phyloP scores from a whole-genome alignment of 495 filamentous ascomycete genomes.

The Venustampulla echinocandica region DNA sequence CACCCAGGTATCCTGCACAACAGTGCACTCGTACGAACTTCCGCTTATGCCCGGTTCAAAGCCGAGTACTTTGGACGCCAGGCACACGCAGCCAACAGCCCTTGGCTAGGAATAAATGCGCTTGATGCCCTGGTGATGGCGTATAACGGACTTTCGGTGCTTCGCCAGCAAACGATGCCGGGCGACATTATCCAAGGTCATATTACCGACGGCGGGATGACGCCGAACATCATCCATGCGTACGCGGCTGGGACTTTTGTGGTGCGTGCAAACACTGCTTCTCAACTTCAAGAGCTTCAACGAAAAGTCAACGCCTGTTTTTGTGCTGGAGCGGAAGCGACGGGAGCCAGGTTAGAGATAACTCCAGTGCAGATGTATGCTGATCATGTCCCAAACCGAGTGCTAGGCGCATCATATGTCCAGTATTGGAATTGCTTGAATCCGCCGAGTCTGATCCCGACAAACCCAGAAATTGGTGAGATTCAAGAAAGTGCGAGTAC shows the following conservation, averaged over 20 bases:
- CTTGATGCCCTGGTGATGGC: slow-evolving; percentile 16
- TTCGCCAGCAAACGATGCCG: slow-evolving; percentile 13
- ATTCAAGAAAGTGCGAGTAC: slow-evolving; percentile 47
- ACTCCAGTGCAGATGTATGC: slow-evolving; percentile 18
- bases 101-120: slow-evolving; percentile 16
- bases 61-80: slow-evolving; percentile 44
- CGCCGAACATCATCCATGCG: slow-evolving; percentile 17
- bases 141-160: slow-evolving; percentile 12
- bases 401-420: slow-evolving; percentile 6
- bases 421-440: slow-evolving; percentile 6
- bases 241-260: slow-evolving; percentile 10
- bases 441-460: slow-evolving; percentile 26
- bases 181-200: slow-evolving; percentile 14
- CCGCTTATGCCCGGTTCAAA: slow-evolving; percentile 38
- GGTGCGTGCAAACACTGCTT: slow-evolving; percentile 4
- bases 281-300: background rate
- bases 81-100: slow-evolving; percentile 14
- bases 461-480: slow-evolving; percentile 39
- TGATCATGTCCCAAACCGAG: slow-evolving; percentile 9
- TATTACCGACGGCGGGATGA: slow-evolving; percentile 12
- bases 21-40: slow-evolving; percentile 37
- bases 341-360: slow-evolving; percentile 29
- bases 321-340: slow-evolving; percentile 11
- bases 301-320: slow-evolving; percentile 12
- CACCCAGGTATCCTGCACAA: slow-evolving; percentile 42